phyloP scores from a whole-genome alignment of 2,329 filamentous ascomycete species.

The Colletotrichum theobromicola region DNA sequence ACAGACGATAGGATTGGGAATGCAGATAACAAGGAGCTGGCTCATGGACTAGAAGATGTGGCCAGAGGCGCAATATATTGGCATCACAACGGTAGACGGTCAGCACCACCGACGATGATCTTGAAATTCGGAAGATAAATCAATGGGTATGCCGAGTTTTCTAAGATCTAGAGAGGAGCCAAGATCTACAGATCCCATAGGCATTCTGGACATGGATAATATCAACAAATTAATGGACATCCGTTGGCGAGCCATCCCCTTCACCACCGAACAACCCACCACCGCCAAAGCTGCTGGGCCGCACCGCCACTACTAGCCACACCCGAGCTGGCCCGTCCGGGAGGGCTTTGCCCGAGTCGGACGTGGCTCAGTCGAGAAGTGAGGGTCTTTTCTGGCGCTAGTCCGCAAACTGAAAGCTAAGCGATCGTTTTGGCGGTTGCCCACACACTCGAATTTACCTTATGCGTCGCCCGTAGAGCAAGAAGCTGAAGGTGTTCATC shows the following conservation, averaged over 20 bases:
- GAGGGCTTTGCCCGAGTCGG: conserved; percentile 16
- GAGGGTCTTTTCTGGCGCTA: background rate
- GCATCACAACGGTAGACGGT: background rate
- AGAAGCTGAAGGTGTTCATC: conserved; percentile 19
- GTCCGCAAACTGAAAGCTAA: conserved; percentile 28
- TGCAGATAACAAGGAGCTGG: background rate
- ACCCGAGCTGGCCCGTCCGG: background rate
- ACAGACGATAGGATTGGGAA: too few species aligned
- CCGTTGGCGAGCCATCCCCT: too few species aligned
- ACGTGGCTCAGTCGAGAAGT: background rate
- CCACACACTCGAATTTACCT: conserved; percentile 38
- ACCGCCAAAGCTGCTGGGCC: background rate
- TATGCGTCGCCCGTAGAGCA: conserved; percentile 27
- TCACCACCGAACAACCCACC: too few species aligned
- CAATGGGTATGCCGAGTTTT: too few species aligned
- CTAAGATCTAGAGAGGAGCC: too few species aligned
- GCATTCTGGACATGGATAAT: too few species aligned
- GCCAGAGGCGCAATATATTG: background rate
- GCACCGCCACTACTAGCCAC: conserved; percentile 19
- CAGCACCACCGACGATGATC: background rate
- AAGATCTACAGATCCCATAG: too few species aligned
- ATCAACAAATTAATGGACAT: too few species aligned
- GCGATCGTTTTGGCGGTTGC: conserved; percentile 29
- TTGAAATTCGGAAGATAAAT: background rate
- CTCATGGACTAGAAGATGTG: background rate